Conservation (phyloP, 192 early-diverging fungal species). For the Linnemannia hyalina region DNA sequence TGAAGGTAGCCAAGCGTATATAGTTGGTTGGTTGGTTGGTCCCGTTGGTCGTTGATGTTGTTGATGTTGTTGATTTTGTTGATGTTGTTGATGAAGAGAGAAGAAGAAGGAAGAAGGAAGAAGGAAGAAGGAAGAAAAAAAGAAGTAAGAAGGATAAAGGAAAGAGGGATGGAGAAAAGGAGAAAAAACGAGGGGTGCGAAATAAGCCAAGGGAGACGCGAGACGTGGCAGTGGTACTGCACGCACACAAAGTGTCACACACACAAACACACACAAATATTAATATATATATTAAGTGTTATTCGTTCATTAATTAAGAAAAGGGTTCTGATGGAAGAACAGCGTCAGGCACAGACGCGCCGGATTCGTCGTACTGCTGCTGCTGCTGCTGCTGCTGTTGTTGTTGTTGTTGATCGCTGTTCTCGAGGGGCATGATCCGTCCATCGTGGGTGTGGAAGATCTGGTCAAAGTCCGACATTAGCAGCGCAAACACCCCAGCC, state of each 20-base stretch:
- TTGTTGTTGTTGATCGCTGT: slow-evolving; percentile 25
- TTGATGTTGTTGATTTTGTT: neutral
- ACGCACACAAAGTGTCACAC: no score
- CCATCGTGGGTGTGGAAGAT: slow-evolving; percentile 79
- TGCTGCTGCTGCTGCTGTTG: neutral
- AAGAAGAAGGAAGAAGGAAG: neutral
- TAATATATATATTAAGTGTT: no score
- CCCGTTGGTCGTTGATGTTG: neutral
- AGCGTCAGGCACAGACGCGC: neutral
- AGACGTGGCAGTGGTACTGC: neutral
- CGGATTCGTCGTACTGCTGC: neutral
- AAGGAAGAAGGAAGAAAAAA: neutral
- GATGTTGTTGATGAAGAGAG: neutral
- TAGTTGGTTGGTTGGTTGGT: neutral
- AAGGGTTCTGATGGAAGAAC: neutral
- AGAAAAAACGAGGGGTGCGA: neutral
- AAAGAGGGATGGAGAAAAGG: neutral
- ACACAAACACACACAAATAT: no score
- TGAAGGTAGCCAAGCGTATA: neutral
- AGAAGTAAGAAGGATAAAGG: neutral
- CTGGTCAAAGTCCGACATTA: slow-evolving; percentile 92
- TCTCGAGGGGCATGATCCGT: slow-evolving; percentile 55
- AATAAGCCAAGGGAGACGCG: neutral
- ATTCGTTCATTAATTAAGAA: no score
- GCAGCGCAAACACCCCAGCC: slow-evolving; percentile 89